Percentiles rank a stretch among this genome's conserved stretches.
Conservation (phyloP, 192 early-diverging fungal genomes). For the Cladochytrium replicatum region DNA sequence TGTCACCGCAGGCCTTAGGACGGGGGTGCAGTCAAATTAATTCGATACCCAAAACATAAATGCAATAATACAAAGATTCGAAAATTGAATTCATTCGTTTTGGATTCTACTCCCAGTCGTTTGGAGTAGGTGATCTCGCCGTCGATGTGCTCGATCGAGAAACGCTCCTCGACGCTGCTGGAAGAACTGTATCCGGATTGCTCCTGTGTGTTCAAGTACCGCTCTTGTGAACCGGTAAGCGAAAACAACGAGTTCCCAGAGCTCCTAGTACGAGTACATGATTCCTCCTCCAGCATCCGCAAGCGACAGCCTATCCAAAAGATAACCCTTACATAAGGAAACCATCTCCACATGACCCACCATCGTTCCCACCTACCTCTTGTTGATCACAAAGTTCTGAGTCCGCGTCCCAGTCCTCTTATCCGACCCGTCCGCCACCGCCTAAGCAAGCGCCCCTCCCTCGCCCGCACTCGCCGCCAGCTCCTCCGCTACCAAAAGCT, state of each 20-base stretch:
- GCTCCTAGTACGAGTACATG: constrained; percentile 93
- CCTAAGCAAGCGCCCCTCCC: background rate
- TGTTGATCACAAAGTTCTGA: constrained; percentile 84
- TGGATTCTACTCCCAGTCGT: constrained; percentile 3
- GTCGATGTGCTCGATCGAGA: background rate
- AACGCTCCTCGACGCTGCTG: background rate
- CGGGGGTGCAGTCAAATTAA: constrained; percentile 26
- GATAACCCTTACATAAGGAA: background rate
- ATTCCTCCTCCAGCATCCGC: constrained; percentile 91
- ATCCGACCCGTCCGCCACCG: background rate
- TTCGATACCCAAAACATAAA: constrained; percentile 7
- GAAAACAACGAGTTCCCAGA: constrained; percentile 82
- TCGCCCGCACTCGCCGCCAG: background rate
- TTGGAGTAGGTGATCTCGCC: background rate
- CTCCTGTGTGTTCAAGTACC: constrained; percentile 9
- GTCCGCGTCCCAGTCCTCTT: constrained; percentile 44
- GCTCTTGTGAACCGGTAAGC: constrained; percentile 35
- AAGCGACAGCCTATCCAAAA: constrained; percentile 62
- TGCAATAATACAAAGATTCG: background rate
- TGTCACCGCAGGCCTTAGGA: constrained; percentile 41
- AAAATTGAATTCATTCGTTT: background rate
- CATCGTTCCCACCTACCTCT: no score
- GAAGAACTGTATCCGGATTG: constrained; percentile 2
- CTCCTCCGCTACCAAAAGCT: background rate
- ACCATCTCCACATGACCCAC: no score